These are phyloP conservation scores for Wickerhamiella sergipiensis DNA, from an alignment of 805 yeast genomes.

Conservation along the genomic window DNA sequence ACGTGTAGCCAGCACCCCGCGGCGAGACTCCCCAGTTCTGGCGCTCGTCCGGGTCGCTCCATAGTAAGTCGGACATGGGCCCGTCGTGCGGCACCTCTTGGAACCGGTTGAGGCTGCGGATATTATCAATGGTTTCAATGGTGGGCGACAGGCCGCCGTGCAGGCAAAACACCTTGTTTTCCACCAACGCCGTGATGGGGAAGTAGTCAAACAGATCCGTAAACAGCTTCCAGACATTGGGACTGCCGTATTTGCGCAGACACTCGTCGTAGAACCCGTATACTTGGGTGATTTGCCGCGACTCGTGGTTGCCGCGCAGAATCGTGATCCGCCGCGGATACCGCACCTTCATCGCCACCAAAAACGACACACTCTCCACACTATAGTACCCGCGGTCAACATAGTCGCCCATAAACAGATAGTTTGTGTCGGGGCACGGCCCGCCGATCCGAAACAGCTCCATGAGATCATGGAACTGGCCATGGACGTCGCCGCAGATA, in stretches of 20 bases:
- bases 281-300: slow-evolving; percentile 92
- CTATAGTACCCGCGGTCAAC: slow-evolving; percentile 85
- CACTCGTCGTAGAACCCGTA: slow-evolving; percentile 96
- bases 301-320: slow-evolving; percentile 89
- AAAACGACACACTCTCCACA: slow-evolving; percentile 81
- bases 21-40: slow-evolving; percentile 98
- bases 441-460: slow-evolving; percentile 93
- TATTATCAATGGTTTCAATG: slow-evolving; percentile 92
- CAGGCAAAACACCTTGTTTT: slow-evolving; percentile 80
- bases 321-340: slow-evolving; percentile 88
- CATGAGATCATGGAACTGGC: slow-evolving; percentile 92
- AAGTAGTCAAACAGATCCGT: slow-evolving; percentile 89
- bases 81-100: slow-evolving; percentile 98
- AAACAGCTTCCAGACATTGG: slow-evolving; percentile 87
- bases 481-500: slow-evolving; percentile 94
- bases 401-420: slow-evolving; percentile 78
- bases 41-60: slow-evolving; percentile 96
- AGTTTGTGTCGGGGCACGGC: slow-evolving; percentile 86
- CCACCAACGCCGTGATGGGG: slow-evolving; percentile 92
- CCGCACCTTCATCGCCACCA: slow-evolving; percentile 90
- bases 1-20: slow-evolving; percentile 98
- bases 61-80: slow-evolving; percentile 90
- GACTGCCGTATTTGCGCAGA: slow-evolving; percentile 83
- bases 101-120: slow-evolving; percentile 79
- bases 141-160: slow-evolving; percentile 97